Evolutionary conservation across 2,329 filamentous ascomycete genomes (phyloP).

Genomic region (Aspergillus sp.): DNA sequence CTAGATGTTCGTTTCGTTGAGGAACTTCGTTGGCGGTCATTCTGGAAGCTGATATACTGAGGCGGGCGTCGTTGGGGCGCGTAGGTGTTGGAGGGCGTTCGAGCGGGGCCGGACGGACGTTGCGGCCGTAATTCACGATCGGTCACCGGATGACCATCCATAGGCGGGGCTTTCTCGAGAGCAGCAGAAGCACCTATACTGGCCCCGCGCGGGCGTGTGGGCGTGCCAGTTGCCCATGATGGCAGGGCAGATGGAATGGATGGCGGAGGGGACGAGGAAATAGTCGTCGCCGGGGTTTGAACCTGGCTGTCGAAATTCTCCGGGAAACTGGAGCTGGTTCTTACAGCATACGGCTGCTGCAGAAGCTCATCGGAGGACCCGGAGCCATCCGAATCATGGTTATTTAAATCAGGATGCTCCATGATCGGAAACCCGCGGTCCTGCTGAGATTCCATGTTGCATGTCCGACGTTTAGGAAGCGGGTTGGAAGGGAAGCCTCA

Average conservation of each 20-base stretch:
- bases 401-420: constrained; percentile 46
- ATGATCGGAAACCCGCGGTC: constrained; percentile 35
- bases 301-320: constrained; percentile 34
- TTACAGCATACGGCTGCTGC: constrained; percentile 35
- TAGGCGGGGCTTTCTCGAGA: constrained; percentile 41
- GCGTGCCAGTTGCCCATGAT: constrained; percentile 40
- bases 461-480: constrained; percentile 19
- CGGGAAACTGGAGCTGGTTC: constrained; percentile 33
- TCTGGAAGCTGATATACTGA: constrained; percentile 50
- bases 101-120: constrained; percentile 67
- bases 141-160: constrained; percentile 31
- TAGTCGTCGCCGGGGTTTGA: constrained; percentile 34
- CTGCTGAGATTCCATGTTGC: constrained; percentile 24
- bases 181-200: constrained; percentile 44
- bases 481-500: constrained; percentile 17
- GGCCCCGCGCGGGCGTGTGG: constrained; percentile 44
- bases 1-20: constrained; percentile 57
- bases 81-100: constrained; percentile 79
- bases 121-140: constrained; percentile 55
- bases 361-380: constrained; percentile 46
- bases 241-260: constrained; percentile 29
- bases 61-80: constrained; percentile 62
- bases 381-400: constrained; percentile 43
- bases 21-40: constrained; percentile 56
- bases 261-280: constrained; percentile 36